phyloP scores from a whole-genome alignment of 805 yeast genomes.

The Suhomyces pyralidae region DNA sequence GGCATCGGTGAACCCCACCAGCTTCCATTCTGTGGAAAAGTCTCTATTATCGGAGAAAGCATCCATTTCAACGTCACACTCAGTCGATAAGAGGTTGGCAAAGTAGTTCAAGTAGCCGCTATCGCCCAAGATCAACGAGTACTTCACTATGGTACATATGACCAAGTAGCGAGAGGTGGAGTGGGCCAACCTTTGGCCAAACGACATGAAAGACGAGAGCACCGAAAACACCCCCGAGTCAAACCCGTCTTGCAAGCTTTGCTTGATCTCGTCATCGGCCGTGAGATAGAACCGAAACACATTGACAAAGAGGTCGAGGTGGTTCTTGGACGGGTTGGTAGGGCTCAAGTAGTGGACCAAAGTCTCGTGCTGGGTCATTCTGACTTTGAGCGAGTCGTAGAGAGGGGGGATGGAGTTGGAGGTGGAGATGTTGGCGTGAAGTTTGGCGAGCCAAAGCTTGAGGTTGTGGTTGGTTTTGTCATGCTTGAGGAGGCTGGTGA shows the following conservation, averaged over 20 bases:
- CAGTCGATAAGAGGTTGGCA: constrained; percentile 13
- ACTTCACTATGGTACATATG: constrained; percentile 31
- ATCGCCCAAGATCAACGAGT: constrained; percentile 30
- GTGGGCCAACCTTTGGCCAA: constrained; percentile 48
- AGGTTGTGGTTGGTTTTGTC: constrained; percentile 76
- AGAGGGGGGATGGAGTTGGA: constrained; percentile 47
- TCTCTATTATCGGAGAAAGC: constrained; percentile 59
- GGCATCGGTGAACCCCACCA: constrained; percentile 21
- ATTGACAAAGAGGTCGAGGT: constrained; percentile 18
- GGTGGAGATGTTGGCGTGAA: constrained; percentile 60
- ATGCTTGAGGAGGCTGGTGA: constrained; percentile 52
- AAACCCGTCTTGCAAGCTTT: constrained; percentile 51
- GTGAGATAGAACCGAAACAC: constrained; percentile 52
- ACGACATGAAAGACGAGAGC: constrained; percentile 60
- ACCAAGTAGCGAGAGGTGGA: constrained; percentile 48
- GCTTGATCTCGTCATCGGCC: constrained; percentile 48
- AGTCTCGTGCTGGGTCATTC: constrained; percentile 74
- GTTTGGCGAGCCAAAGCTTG: constrained; percentile 64
- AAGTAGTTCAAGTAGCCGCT: constrained; percentile 31
- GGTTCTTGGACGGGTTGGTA: constrained; percentile 30
- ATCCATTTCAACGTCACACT: constrained; percentile 7
- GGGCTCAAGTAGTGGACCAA: constrained; percentile 48
- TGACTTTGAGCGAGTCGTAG: constrained; percentile 57
- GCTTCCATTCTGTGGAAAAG: constrained; percentile 49
- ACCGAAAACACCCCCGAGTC: constrained; percentile 62